Evolutionary conservation across 768 basidiomycete species (phyloP), one percentile per base, ranked within the genome.

Genomic region (Boletus huronensis): DNA sequence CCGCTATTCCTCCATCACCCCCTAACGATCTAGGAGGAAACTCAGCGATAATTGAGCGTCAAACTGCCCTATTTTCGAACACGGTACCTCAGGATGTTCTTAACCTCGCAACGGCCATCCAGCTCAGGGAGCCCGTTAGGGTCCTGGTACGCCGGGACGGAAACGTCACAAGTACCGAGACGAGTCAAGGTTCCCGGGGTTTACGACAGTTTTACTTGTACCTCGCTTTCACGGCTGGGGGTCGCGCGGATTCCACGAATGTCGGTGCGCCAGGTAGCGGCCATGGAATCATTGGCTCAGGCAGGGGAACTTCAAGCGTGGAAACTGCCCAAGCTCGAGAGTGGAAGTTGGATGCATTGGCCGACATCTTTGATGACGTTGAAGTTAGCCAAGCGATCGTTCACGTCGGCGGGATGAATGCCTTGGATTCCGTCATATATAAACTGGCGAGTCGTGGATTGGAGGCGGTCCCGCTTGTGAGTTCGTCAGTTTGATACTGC

Each of bases 31-130:
- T 60, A 44, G 62, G 66, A 31, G 66, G 64, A 21, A 72, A 64
- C n/a, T 58, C 76, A 23, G 28, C 64, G 13, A 48, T 66, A 1
- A 79, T 88, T 44, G 93, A 95, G 61, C 85, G 94, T 25, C 93
- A 95, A 71, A 93, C 92, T 5, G 92, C 90, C 7, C 77, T 93
- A n/a, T 98, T 98, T 73, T 96, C 93, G 35, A 98, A 98, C 70
- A 99, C 97, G 3, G 95, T 97, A 17, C 96, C 93, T 16, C 93
- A 96, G 68, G 97, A 99, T 66, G 97, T 99, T 11, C 82, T 99
- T 58, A 98, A 95, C 69, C 85, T 99, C 39, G 94, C 94, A 1
- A 85, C 91, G 50, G 85, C 89, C 5, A 93, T 99, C 54, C 90
- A 97, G 65, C 82, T 99, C 11, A 85, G 90, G 49, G 97, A 99